Evolutionary conservation across 805 yeast species (phyloP), one percentile per base, ranked within the genome.

Genomic region (Wickerhamiella allomyrinae): DNA sequence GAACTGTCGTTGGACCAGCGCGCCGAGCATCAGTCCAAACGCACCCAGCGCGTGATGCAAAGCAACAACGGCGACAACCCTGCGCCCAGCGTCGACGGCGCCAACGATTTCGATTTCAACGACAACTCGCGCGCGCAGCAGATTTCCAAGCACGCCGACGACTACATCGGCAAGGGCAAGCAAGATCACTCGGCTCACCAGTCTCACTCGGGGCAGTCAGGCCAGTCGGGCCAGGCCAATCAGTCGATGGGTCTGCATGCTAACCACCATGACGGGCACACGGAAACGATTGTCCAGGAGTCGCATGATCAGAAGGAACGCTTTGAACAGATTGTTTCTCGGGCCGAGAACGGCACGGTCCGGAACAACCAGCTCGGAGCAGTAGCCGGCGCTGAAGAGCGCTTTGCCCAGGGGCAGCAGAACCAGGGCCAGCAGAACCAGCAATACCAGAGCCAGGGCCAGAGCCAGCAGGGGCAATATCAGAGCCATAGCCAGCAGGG

Each of bases 261-360:
- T n/a, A n/a, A n/a, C n/a, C n/a, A n/a, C n/a, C n/a, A n/a, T n/a
- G n/a, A n/a, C n/a, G n/a, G n/a, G n/a, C n/a, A n/a, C n/a, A 50
- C 53, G 14, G 44, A 42, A 22, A 50, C 53, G 11, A 20, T 22
- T 11, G 27, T 43, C 39, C 14, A 27, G 22, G 37, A 34, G 4
- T 24, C 43, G 15, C 15, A 39, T 20, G 44, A 47, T 22, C 54
- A 50, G 46, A 17, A 38, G 14, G 43, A 40, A 13, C 49, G 54
- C n/a, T 45, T 40, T 35, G 39, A 42, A 17, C 46, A 44, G 14
- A 43, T 50, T 17, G 27, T 14, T 29, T 41, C 40, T 31, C 37
- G 37, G 29, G 35, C 46, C 15, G 10, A 22, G 15, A 21, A 31
- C 8, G 34, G 34, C 14, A 20, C 34, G 21, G 14, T 19, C 20